phyloP scores from a whole-genome alignment of 2,329 filamentous ascomycete genomes.

The Hortaea werneckii region DNA sequence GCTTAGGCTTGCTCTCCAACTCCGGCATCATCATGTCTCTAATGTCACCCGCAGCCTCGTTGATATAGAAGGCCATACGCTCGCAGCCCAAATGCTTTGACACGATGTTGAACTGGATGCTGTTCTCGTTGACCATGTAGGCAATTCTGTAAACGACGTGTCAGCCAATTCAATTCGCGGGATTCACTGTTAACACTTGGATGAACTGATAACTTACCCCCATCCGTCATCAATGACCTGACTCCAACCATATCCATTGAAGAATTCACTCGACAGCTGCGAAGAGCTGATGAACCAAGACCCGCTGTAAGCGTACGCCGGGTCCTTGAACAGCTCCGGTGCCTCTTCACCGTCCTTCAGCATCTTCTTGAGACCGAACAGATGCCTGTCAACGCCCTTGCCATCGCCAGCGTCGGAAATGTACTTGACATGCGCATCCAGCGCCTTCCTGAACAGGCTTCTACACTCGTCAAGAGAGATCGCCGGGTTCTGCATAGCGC shows the following conservation, averaged over 20 bases:
- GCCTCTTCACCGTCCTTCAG: conserved; percentile 69
- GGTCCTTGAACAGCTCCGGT: conserved; percentile 77
- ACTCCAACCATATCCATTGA: conserved; percentile 98
- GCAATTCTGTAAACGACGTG: conserved; percentile 49
- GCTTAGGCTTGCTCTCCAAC: conserved; percentile 73
- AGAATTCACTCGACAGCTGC: conserved; percentile 91
- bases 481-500: conserved; percentile 64
- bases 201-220: conserved; percentile 40
- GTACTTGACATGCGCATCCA: conserved; percentile 78
- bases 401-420: conserved; percentile 83
- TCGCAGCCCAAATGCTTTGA: conserved; percentile 85
- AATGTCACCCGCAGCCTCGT: conserved; percentile 84
- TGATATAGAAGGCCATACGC: conserved; percentile 91
- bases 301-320: conserved; percentile 70
- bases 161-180: not conserved
- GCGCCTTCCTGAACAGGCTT: conserved; percentile 69
- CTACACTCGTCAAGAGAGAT: conserved; percentile 55
- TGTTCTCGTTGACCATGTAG: conserved; percentile 99
- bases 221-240: conserved; percentile 95
- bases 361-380: conserved; percentile 94
- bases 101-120: conserved; percentile 95
- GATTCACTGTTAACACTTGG: conserved; percentile 8
- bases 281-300: conserved; percentile 85
- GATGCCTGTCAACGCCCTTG: conserved; percentile 86
- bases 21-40: conserved; percentile 76